A percentile compares a stretch with the other conserved stretches of the same genome.
Evolutionary conservation across 306 rosid genomes (phyloP).

Genomic region (Malus asiatica): DNA sequence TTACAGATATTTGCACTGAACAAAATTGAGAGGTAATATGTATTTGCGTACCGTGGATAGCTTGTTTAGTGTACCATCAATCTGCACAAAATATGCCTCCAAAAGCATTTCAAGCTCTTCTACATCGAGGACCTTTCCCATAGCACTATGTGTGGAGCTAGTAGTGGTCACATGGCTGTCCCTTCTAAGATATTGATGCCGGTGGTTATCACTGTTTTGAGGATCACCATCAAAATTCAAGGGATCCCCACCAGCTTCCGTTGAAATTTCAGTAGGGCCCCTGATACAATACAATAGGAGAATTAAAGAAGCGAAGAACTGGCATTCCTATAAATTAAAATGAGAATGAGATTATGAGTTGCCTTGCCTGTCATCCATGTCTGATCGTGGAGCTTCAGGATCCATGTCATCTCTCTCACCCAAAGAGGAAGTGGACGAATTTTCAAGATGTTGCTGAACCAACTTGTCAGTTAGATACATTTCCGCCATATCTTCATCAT

Average conservation of each 20-base stretch:
- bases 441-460: conserved; percentile 45
- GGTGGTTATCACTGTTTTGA: conserved; percentile 27
- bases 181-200: conserved; percentile 31
- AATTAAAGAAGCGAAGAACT: background rate
- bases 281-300: conserved; percentile 25
- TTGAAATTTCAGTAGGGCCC: conserved; percentile 46
- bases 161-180: conserved; percentile 59
- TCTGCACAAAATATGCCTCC: conserved; percentile 96
- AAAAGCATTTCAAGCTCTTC: conserved; percentile 98
- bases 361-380: conserved; percentile 50
- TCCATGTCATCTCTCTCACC: conserved; percentile 30
- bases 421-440: conserved; percentile 57
- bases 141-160: conserved; percentile 54
- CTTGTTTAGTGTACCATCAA: conserved; percentile 83
- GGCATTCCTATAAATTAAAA: background rate
- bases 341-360: conserved; percentile 9
- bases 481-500: conserved; percentile 98
- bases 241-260: conserved; percentile 34
- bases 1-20: background rate
- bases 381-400: conserved; percentile 29
- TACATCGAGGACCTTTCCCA: conserved; percentile 69
- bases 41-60: conserved; percentile 50
- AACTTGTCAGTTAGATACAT: conserved; percentile 89
- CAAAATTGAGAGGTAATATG: background rate
- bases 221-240: conserved; percentile 30